Evolutionary conservation across 78 protist species (phyloP).

Genomic region (Guillardia theta): DNA sequence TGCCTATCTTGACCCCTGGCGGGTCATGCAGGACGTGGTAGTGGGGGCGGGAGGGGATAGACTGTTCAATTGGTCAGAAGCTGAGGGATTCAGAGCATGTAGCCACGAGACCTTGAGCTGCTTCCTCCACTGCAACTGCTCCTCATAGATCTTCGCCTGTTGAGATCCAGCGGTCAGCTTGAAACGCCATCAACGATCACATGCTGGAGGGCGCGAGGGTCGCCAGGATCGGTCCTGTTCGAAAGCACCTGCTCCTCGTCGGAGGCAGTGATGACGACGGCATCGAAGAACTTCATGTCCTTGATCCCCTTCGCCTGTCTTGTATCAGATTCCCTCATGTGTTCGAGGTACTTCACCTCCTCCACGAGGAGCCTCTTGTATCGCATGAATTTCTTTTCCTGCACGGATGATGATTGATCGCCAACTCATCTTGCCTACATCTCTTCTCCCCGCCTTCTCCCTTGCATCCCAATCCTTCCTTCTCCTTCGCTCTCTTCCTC

Average conservation of each 20-base stretch:
- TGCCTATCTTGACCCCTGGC: neutral
- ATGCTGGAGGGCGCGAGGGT: neutral
- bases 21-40: neutral
- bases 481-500: no score
- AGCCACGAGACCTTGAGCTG: neutral
- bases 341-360: no score
- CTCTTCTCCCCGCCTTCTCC: no score
- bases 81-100: neutral
- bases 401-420: neutral
- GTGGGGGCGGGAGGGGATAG: no score
- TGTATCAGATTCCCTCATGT: no score
- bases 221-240: neutral
- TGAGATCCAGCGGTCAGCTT: no score
- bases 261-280: neutral
- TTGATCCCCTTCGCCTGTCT: neutral
- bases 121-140: neutral
- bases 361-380: neutral
- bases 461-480: no score
- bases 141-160: neutral
- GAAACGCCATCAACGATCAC: neutral
- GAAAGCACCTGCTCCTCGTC: conserved; percentile 37
- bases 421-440: neutral
- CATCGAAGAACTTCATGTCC: neutral
- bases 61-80: no score
- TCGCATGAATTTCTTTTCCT: neutral